A percentile compares a stretch with the other conserved stretches of the same genome.
Evolutionary conservation across 2,329 filamentous ascomycete genomes (phyloP).

Genomic region (Fusarium nelsonii): DNA sequence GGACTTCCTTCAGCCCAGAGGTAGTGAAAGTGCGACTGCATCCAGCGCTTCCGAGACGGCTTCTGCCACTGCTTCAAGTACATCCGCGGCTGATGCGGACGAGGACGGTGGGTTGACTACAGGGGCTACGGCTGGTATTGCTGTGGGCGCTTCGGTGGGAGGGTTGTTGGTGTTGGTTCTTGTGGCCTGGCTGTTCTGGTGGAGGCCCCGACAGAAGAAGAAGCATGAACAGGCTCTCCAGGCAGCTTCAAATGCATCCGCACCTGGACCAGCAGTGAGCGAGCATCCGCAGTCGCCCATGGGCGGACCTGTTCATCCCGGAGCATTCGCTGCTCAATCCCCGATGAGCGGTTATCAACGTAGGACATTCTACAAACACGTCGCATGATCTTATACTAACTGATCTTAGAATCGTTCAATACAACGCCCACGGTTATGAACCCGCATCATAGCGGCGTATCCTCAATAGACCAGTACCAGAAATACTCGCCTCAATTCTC

Average conservation of each 20-base stretch:
- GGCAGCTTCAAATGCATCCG: conserved; percentile 4
- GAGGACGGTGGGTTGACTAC: conserved; percentile 28
- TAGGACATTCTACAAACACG: conserved; percentile 13
- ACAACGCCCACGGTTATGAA: conserved; percentile 27
- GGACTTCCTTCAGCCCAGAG: conserved; percentile 34
- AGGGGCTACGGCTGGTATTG: conserved; percentile 42
- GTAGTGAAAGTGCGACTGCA: background rate
- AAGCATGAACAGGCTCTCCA: conserved; percentile 3
- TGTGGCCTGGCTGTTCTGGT: conserved; percentile 43
- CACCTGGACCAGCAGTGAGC: conserved; percentile 13
- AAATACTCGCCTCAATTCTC: conserved; percentile 38
- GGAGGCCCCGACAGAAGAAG: conserved; percentile 41
- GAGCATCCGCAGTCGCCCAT: conserved; percentile 31
- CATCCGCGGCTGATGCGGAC: conserved; percentile 1
- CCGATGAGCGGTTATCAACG: conserved; percentile 43
- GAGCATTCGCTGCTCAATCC: conserved; percentile 27
- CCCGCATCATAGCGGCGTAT: conserved; percentile 34
- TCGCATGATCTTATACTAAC: conserved; percentile 10
- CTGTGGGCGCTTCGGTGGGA: conserved; percentile 32
- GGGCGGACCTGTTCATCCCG: conserved; percentile 4
- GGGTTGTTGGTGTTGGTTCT: conserved; percentile 32
- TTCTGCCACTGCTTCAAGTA: conserved; percentile 16
- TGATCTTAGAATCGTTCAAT: conserved; percentile 27
- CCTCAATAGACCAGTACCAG: conserved; percentile 35
- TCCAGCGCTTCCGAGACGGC: conserved; percentile 18